phyloP scores from a whole-genome alignment of 169 alveolate genomes.

The Theileria orientalis region DNA sequence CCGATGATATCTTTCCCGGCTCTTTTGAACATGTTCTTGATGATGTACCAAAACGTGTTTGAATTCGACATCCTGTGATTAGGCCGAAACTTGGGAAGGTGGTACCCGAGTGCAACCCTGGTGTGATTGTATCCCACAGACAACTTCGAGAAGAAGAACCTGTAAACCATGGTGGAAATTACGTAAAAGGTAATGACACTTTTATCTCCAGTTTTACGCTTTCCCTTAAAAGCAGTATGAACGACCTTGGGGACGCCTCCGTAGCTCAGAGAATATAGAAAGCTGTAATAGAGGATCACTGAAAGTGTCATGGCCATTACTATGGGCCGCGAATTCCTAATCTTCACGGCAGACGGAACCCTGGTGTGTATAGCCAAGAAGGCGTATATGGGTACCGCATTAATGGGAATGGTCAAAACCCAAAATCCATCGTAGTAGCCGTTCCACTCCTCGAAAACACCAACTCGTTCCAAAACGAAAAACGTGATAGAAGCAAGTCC shows the following conservation, averaged over 20 bases:
- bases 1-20: background rate
- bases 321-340: background rate
- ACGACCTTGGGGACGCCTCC: background rate
- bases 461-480: too few species aligned
- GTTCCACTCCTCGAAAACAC: too few species aligned
- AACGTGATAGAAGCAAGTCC: too few species aligned
- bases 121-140: conserved; percentile 2
- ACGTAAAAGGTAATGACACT: too few species aligned
- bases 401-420: too few species aligned
- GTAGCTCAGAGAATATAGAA: background rate
- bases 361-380: background rate
- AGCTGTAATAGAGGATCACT: background rate
- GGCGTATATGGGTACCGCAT: too few species aligned
- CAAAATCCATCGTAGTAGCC: too few species aligned
- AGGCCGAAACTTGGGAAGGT: background rate
- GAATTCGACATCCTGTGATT: too few species aligned
- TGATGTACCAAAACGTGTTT: background rate
- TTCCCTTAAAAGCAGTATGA: too few species aligned
- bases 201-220: too few species aligned
- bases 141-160: background rate
- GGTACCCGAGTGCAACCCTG: background rate
- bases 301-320: background rate
- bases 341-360: background rate
- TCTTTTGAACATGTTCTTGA: background rate
- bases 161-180: background rate